Evolutionary conservation across 2,329 filamentous ascomycete species (phyloP).

Genomic region (Chaetomium olivaceum): DNA sequence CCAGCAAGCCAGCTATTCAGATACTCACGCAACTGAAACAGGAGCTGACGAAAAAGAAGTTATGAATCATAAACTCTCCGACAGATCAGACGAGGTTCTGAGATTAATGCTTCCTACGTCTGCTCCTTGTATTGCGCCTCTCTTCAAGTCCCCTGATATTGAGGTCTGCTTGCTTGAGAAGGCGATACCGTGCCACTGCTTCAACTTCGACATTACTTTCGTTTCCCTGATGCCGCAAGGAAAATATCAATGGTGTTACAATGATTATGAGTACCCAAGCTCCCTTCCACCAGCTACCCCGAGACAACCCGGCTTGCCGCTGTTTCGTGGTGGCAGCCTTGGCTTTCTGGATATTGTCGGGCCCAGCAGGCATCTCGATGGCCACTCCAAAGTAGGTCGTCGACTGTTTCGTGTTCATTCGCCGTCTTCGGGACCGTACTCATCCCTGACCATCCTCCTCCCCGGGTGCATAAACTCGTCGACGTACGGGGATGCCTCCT

Average conservation of each 20-base stretch:
- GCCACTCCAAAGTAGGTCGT: background rate
- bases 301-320: background rate
- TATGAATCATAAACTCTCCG: background rate
- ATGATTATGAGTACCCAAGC: background rate
- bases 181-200: background rate
- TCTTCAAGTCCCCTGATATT: background rate
- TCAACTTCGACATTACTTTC: background rate
- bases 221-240: background rate
- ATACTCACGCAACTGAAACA: too few species aligned
- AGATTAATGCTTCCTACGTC: background rate
- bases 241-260: background rate
- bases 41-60: too few species aligned
- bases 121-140: background rate
- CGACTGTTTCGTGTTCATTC: background rate
- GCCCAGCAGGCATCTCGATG: background rate
- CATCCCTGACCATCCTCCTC: background rate
- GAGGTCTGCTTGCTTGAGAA: background rate
- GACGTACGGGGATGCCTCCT: constrained; percentile 21
- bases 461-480: constrained; percentile 23
- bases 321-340: background rate
- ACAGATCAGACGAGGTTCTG: background rate
- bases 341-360: background rate
- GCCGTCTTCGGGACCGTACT: background rate
- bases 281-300: background rate
- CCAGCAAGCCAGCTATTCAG: too few species aligned